Evolutionary conservation across 179 eudicot species (phyloP), one percentile per base, ranked within the genome.

Genomic region (Silene coronaria): DNA sequence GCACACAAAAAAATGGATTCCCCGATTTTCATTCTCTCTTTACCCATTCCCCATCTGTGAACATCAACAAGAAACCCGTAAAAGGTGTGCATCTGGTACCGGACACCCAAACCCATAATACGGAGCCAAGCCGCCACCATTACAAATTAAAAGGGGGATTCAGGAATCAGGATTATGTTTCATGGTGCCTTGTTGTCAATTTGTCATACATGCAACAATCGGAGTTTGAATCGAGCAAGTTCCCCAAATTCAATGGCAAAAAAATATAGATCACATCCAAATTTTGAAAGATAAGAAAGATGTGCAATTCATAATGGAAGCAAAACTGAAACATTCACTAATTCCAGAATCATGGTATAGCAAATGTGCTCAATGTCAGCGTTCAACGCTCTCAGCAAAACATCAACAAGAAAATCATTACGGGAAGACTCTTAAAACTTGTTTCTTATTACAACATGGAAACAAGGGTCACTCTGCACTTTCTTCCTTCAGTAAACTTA

Each of bases 401-500:
- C 30, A 26, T 71, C 22, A 38, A 59, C 22, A 34, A 64, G 21
- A 57, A 36, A 65, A 45, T 24, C 30, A 22, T 61, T 5, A 6
- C 45, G 45, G 61, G 68, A 76, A 80, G 46, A 59, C 61, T 27
- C 5, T 65, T 64, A 55, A 55, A 59, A 30, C 27, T 36, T 48
- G 75, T 70, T 71, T 72, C 61, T 76, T 73, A 66, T 80, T 72
- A 70, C 22, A 72, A 38, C 42, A 34, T 63, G 61, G 14, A 69
- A 79, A 48, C 28, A 32, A 55, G 38, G 38, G 34, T 66, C 55
- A 65, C 72, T 51, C 72, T 14, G 26, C 38, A 17, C 7, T 36
- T 46, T 46, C 59, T 69, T 64, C 24, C 67, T 16, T 36, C 36
- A 21, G 27, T 62, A n/a, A 27, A 75, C 82, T 84, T 88, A 92